These are phyloP conservation scores for Phycomyces blakesleeanus DNA, from an alignment of 192 early-diverging fungal species.

Conservation along the genomic window DNA sequence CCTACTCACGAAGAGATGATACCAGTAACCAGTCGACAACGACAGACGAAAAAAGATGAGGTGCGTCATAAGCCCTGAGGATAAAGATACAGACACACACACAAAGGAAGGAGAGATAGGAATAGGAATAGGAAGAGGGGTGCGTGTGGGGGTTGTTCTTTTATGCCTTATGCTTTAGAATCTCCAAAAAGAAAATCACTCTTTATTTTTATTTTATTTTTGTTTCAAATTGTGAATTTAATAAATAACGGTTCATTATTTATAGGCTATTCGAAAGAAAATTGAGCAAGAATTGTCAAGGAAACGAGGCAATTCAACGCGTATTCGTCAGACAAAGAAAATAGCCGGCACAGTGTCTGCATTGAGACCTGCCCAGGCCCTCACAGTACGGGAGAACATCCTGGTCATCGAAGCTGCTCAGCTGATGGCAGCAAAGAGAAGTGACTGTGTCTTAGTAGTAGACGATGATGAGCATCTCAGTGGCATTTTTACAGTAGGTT, in stretches of 20 bases:
- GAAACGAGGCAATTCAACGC: slow-evolving; percentile 44
- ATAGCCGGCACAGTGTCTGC: slow-evolving; percentile 85
- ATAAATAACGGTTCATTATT: background rate
- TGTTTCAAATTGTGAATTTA: background rate
- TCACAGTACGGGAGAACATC: slow-evolving; percentile 78
- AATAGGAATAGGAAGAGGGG: no score
- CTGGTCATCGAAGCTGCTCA: slow-evolving; percentile 79
- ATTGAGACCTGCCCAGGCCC: slow-evolving; percentile 77
- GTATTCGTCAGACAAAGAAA: slow-evolving; percentile 27
- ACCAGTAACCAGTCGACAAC: slow-evolving; percentile 23
- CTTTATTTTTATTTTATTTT: no score
- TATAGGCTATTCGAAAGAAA: slow-evolving; percentile 68
- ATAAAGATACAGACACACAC: background rate
- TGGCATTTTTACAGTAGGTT: slow-evolving; percentile 81
- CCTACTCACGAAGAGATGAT: slow-evolving; percentile 5
- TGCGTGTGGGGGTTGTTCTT: no score
- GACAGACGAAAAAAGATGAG: slow-evolving; percentile 49
- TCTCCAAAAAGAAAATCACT: no score
- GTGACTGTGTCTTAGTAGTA: slow-evolving; percentile 91
- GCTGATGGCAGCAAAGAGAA: slow-evolving; percentile 96
- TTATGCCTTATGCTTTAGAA: no score
- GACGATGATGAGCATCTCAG: slow-evolving; percentile 87
- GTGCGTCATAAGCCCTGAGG: no score
- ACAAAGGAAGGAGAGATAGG: no score
- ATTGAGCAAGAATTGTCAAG: slow-evolving; percentile 69